Percentiles rank a stretch among this genome's conserved stretches.
Conservation (phyloP, 1,139 yeast species). For the Yamadazyma siamensis region DNA sequence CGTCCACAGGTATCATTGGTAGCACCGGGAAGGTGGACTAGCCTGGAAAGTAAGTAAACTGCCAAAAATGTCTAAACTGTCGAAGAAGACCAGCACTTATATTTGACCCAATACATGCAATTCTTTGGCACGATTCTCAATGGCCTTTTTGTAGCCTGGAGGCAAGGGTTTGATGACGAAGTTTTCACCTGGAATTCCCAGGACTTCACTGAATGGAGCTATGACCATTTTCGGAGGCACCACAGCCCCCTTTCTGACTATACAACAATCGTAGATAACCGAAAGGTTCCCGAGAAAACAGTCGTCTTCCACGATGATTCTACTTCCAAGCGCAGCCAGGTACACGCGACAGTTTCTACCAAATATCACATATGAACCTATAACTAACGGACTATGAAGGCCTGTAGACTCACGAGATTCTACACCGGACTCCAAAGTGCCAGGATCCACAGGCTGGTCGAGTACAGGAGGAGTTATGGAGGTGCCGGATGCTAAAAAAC, state of each 20-base stretch:
- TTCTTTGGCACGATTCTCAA: conserved; percentile 40
- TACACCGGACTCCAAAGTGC: conserved; percentile 33
- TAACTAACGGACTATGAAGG: conserved; percentile 29
- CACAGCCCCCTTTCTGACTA: conserved; percentile 44
- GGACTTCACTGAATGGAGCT: conserved; percentile 58
- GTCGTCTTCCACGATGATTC: conserved; percentile 49
- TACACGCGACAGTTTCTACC: conserved; percentile 41
- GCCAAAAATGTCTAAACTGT: too few species aligned
- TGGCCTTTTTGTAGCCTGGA: conserved; percentile 37
- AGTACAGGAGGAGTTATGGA: conserved; percentile 13
- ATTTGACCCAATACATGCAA: conserved; percentile 24
- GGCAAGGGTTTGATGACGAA: conserved; percentile 31
- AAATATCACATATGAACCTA: conserved; percentile 59
- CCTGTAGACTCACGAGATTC: conserved; percentile 12
- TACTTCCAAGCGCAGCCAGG: conserved; percentile 53
- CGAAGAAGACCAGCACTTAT: too few species aligned
- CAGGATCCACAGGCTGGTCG: too few species aligned
- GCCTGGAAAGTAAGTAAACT: too few species aligned
- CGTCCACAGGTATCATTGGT: too few species aligned
- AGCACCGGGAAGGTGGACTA: too few species aligned
- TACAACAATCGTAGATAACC: conserved; percentile 62
- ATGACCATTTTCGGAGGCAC: conserved; percentile 57
- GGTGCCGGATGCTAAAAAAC: conserved; percentile 32
- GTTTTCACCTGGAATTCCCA: conserved; percentile 33
- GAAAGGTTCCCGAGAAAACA: conserved; percentile 40